Evolutionary conservation across 805 yeast species (phyloP).

Genomic region (Hanseniaspora meyeri): DNA sequence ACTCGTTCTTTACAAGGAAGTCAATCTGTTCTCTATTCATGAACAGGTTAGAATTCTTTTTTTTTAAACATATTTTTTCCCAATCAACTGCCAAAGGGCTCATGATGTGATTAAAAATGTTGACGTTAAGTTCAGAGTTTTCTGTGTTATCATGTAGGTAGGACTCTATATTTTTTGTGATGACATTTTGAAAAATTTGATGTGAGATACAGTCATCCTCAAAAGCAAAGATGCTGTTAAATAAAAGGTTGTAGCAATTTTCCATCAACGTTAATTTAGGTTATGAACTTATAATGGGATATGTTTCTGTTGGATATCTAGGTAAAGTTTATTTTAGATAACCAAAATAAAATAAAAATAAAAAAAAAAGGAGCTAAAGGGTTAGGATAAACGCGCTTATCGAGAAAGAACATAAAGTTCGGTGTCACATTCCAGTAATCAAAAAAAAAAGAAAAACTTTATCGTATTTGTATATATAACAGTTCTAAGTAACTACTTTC

Average conservation of each 20-base stretch:
- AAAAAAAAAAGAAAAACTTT: background rate
- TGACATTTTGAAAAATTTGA: background rate
- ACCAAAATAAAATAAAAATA: too few species aligned
- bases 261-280: background rate
- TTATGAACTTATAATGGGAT: background rate
- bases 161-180: background rate
- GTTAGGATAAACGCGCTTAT: background rate
- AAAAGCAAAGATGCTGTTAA: background rate
- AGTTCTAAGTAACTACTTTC: constrained; percentile 16
- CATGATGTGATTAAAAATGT: background rate
- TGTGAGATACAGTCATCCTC: background rate
- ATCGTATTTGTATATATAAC: background rate
- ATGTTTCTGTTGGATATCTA: too few species aligned
- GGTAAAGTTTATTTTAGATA: background rate
- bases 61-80: background rate
- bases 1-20: background rate
- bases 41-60: too few species aligned
- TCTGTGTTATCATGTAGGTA: background rate
- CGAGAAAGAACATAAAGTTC: background rate
- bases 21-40: background rate
- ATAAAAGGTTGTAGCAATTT: background rate
- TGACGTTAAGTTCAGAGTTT: background rate
- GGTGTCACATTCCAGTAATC: too few species aligned
- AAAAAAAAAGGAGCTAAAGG: background rate
- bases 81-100: background rate